Evolutionary conservation across 331 rosid species (phyloP).

Genomic region (Rosa hybrid): DNA sequence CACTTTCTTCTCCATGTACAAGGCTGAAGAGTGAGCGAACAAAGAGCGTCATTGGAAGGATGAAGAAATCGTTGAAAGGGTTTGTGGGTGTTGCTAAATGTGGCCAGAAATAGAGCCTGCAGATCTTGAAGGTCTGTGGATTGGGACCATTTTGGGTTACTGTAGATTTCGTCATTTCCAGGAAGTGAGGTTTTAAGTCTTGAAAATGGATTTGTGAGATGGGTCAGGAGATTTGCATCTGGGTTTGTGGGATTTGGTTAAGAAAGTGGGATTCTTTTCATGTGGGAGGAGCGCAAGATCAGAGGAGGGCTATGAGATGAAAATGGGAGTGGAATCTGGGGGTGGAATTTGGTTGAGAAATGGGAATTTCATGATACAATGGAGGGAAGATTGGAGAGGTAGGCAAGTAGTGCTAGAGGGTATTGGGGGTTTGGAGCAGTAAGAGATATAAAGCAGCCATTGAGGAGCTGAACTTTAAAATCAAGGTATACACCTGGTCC

Average conservation of each 20-base stretch:
- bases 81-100: constrained; percentile 40
- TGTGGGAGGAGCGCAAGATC: neutral
- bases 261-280: neutral
- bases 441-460: neutral
- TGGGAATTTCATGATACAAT: constrained; percentile 1
- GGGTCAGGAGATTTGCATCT: too few relatives aligned
- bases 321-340: neutral
- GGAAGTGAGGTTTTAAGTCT: neutral
- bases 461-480: neutral
- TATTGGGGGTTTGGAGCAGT: neutral
- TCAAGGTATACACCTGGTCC: too few relatives aligned
- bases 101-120: constrained; percentile 37
- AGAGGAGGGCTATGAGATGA: neutral
- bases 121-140: constrained; percentile 19
- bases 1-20: too few relatives aligned
- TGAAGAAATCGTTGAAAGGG: constrained; percentile 28
- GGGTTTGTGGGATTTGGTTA: neutral
- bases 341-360: constrained; percentile 15
- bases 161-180: too few relatives aligned
- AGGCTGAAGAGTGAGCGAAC: constrained; percentile 66
- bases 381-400: too few relatives aligned
- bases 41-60: constrained; percentile 66
- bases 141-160: too few relatives aligned
- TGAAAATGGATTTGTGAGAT: too few relatives aligned
- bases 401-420: neutral